Base-by-base conservation (phyloP, 441 rosid species). In the Lagerstroemia fauriei region DNA sequence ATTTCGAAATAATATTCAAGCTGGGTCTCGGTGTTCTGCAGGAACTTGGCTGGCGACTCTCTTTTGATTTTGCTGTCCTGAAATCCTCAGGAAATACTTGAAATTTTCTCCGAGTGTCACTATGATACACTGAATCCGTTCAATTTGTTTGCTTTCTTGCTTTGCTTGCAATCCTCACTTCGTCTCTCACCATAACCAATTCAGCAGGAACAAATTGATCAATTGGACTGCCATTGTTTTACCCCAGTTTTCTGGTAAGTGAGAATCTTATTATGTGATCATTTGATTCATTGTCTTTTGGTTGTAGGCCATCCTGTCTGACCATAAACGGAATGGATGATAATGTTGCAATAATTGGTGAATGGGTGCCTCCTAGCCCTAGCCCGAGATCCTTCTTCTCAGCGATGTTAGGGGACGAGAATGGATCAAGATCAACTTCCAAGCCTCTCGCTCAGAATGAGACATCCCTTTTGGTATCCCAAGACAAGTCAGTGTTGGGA, bases 281-380 rank as follows among this genome's bases (percentile, higher is more conserved):
- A 78, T 85, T 80, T 81, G 82, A 71, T 87, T 83, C 78, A 68
- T 78, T 80, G 70, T 82, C 56, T 81, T 75, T 82, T 74, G 76
- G 78, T 81, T 82, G 76, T 79, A 83, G 80, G 76, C 80, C 18
- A 82, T 75, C 70, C 85, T 84, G n/a, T 85, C 73, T 61, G 34
- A 20, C 81, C 82, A 92, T 96, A 97, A 87, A 91, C 81, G 94
- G 98, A 78, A 87, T 90, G 84, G 93, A 92, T 83, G 94, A 96
- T 80, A 91, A 91, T 79, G 91, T 91, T 77, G 92, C 93, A 73
- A 86, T 94, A 74, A 90, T 88, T 56, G 95, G 95, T 51, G 98
- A 95, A 66, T 95, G 98, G 98, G 89, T 89, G 73, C 95, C 94
- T 78, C 93, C 94, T 56, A 89, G 91, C 88, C 94, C 92, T 9